Conservation (phyloP, 768 basidiomycete species). For the Pulveroboletus ravenelii region DNA sequence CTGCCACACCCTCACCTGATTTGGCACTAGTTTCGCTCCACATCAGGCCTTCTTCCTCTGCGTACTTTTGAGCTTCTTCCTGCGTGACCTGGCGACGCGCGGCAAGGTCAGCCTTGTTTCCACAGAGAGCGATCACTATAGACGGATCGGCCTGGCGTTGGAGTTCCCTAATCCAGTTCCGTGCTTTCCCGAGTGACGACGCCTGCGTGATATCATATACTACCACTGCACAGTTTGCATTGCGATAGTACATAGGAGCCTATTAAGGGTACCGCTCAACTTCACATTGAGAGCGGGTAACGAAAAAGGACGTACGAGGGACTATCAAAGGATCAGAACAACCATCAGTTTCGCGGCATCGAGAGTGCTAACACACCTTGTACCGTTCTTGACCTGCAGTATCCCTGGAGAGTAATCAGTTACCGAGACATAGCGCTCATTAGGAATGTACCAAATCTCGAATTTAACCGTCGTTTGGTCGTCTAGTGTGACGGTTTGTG, state of each 20-base stretch:
- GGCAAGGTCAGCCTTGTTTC: slow-evolving; percentile 89
- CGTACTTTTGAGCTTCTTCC: slow-evolving; percentile 90
- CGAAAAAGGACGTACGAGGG: slow-evolving; percentile 39
- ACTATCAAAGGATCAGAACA: slow-evolving; percentile 24
- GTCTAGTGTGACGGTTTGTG: slow-evolving; percentile 92
- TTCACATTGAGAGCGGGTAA: background rate
- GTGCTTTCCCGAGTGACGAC: slow-evolving; percentile 90
- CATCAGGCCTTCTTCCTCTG: slow-evolving; percentile 88
- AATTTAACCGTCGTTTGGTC: slow-evolving; percentile 93
- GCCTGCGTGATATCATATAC: slow-evolving; percentile 95
- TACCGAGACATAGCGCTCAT: background rate
- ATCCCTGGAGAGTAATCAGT: slow-evolving; percentile 53
- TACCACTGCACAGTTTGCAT: slow-evolving; percentile 90
- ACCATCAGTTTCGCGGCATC: background rate
- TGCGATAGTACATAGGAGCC: slow-evolving; percentile 97
- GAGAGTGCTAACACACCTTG: slow-evolving; percentile 48
- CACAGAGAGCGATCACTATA: slow-evolving; percentile 93
- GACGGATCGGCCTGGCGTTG: slow-evolving; percentile 97
- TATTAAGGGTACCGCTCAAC: slow-evolving; percentile 26
- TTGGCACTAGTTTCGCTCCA: slow-evolving; percentile 93
- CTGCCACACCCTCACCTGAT: slow-evolving; percentile 78
- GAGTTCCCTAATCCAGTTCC: slow-evolving; percentile 93
- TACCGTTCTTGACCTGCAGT: slow-evolving; percentile 95
- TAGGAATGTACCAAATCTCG: slow-evolving; percentile 80
- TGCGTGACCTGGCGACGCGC: slow-evolving; percentile 80